Evolutionary conservation across 768 basidiomycete species (phyloP).

Genomic region (Pleurotus tuber-regium): DNA sequence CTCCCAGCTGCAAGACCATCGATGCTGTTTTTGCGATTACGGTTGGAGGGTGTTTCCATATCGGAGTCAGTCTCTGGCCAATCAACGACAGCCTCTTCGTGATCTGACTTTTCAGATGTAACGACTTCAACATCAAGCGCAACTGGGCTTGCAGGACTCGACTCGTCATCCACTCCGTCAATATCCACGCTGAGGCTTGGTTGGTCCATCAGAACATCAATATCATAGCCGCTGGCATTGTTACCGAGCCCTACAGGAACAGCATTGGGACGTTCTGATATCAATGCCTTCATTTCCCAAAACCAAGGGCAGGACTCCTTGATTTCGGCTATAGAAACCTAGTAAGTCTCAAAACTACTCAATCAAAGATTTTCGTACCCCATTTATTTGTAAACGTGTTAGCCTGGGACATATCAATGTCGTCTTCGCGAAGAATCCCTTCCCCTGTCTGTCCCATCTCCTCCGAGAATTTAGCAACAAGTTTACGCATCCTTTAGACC

Average conservation of each 20-base stretch:
- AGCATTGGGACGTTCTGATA: constrained; percentile 17
- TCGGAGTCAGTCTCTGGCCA: too few species aligned
- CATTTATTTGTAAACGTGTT: constrained; percentile 15
- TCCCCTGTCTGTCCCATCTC: constrained; percentile 16
- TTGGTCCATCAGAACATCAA: neutral
- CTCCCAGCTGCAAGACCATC: too few species aligned
- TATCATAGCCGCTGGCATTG: constrained; percentile 1
- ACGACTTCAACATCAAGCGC: too few species aligned
- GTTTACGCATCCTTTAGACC: neutral
- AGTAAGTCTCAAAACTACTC: neutral
- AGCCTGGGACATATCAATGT: constrained; percentile 14
- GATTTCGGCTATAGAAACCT: constrained; percentile 1
- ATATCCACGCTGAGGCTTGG: too few species aligned
- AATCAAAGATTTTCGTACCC: neutral
- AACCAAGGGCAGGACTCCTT: constrained; percentile 1
- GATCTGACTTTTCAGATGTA: too few species aligned
- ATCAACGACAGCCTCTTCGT: too few species aligned
- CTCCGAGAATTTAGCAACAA: neutral
- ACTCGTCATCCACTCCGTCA: too few species aligned
- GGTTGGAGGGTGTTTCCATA: too few species aligned
- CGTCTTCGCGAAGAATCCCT: constrained; percentile 13
- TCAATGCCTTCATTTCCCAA: constrained; percentile 10
- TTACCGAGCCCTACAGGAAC: constrained; percentile 17
- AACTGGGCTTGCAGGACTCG: too few species aligned
- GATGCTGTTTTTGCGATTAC: too few species aligned